A percentile compares a stretch with the other conserved stretches of the same genome.
phyloP scores from a whole-genome alignment of 2,329 filamentous ascomycete genomes.

The Penicillium sp. region DNA sequence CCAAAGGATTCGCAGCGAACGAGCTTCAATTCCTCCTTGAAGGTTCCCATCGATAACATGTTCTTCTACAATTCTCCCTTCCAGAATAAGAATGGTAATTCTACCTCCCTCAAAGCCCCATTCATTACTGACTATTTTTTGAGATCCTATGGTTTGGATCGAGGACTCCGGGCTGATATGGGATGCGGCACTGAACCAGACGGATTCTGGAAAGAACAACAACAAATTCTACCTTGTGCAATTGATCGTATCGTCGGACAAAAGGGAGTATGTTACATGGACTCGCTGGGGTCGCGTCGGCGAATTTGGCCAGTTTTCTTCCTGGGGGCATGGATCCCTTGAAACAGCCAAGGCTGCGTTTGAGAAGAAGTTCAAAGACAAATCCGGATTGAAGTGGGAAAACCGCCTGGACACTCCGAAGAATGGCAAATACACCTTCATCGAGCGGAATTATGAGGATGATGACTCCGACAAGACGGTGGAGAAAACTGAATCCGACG shows the following conservation, averaged over 20 bases:
- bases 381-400: conserved; percentile 55
- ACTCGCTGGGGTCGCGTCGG: conserved; percentile 80
- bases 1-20: conserved; percentile 49
- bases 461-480: conserved; percentile 55
- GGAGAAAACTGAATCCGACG: conserved; percentile 35
- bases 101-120: background rate
- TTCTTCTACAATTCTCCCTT: conserved; percentile 7
- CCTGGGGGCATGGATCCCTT: conserved; percentile 42
- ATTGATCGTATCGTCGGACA: conserved; percentile 44
- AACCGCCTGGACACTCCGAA: conserved; percentile 53
- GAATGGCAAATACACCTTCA: conserved; percentile 69
- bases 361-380: conserved; percentile 59
- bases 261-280: conserved; percentile 60
- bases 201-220: conserved; percentile 69
- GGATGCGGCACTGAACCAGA: conserved; percentile 78
- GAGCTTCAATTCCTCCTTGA: conserved; percentile 38
- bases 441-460: conserved; percentile 74
- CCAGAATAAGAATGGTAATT: background rate
- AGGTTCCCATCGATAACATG: conserved; percentile 50
- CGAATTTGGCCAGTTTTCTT: conserved; percentile 49
- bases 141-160: conserved; percentile 58
- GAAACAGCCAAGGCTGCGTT: conserved; percentile 47
- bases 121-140: background rate
- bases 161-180: conserved; percentile 67
- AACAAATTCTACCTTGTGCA: conserved; percentile 84